Percentiles rank a stretch among this genome's conserved stretches.
These are phyloP conservation scores for Xanthoconium separans DNA, from an alignment of 1,284 basidiomycete species.

Conservation along the genomic window DNA sequence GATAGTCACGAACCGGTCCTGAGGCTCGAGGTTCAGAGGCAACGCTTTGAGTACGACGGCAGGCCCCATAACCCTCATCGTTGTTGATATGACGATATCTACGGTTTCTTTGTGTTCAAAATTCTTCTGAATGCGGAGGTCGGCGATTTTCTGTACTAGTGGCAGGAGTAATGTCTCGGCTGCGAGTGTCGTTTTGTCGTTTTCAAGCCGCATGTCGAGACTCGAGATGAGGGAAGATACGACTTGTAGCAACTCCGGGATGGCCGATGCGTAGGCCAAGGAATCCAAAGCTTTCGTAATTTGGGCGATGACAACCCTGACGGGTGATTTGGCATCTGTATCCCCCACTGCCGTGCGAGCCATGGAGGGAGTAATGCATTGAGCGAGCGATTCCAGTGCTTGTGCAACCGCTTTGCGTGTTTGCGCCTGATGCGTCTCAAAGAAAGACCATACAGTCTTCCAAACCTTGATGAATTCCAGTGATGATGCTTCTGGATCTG, in stretches of 20 bases:
- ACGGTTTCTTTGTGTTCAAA: constrained; percentile 93
- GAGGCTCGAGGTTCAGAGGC: constrained; percentile 85
- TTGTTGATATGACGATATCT: constrained; percentile 78
- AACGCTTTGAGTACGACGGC: constrained; percentile 72
- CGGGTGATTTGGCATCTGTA: constrained; percentile 45
- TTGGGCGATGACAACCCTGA: constrained; percentile 64
- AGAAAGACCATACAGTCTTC: constrained; percentile 73
- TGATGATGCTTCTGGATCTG: constrained; percentile 49
- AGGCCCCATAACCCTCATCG: constrained; percentile 88
- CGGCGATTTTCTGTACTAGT: constrained; percentile 74
- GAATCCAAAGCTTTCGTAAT: constrained; percentile 67
- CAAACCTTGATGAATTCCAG: constrained; percentile 66
- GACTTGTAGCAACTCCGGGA: constrained; percentile 71
- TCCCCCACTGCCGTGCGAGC: constrained; percentile 53
- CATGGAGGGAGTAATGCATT: constrained; percentile 68
- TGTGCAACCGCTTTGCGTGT: constrained; percentile 64
- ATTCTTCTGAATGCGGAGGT: constrained; percentile 72
- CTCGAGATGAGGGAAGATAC: constrained; percentile 53
- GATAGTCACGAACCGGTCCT: constrained; percentile 59
- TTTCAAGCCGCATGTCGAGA: constrained; percentile 41
- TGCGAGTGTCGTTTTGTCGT: constrained; percentile 49
- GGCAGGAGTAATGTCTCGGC: constrained; percentile 74
- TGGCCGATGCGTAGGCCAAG: constrained; percentile 64
- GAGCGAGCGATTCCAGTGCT: constrained; percentile 61
- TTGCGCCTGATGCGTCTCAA: constrained; percentile 58